Percentiles rank a stretch among this genome's conserved stretches.
These are phyloP conservation scores for Tephrocybe sp. DNA, from an alignment of 768 basidiomycete genomes.

Conservation along the genomic window DNA sequence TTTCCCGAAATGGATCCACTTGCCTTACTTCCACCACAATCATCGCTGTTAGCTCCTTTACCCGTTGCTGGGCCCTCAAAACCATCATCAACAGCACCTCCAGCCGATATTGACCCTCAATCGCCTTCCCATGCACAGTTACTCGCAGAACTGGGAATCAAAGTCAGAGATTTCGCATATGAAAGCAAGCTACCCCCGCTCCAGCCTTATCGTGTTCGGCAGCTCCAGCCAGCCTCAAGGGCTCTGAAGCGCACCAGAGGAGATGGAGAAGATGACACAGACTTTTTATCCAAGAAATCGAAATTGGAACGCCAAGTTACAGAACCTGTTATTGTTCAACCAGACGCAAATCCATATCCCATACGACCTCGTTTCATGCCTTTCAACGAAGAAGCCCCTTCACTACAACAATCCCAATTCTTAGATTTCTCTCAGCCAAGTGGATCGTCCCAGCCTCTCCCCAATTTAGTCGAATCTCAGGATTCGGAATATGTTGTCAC, in stretches of 20 bases:
- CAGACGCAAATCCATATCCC: too few species aligned
- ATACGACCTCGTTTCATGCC: too few species aligned
- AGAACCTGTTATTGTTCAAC: conserved; percentile 25
- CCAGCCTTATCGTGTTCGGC: conserved; percentile 45
- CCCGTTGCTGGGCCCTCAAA: conserved; percentile 11
- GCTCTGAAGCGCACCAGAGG: conserved; percentile 26
- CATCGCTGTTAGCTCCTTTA: conserved; percentile 2
- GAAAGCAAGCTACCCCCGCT: conserved; percentile 66
- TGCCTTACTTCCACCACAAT: too few species aligned
- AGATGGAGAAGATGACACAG: conserved; percentile 23
- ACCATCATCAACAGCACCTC: conserved; percentile 14
- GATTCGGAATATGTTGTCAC: conserved; percentile 48
- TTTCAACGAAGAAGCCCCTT: conserved; percentile 8
- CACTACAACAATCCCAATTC: conserved; percentile 1
- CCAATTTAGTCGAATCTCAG: conserved; percentile 37
- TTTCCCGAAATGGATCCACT: conserved; percentile 19
- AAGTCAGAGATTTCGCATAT: conserved; percentile 65
- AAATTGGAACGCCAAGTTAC: conserved; percentile 31
- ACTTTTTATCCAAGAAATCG: conserved; percentile 18
- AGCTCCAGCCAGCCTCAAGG: conserved; percentile 41
- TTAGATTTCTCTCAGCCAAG: conserved; percentile 20
- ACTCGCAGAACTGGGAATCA: conserved; percentile 34
- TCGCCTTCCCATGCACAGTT: conserved; percentile 15
- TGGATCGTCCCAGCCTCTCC: conserved; percentile 23
- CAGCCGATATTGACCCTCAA: conserved; percentile 23